Percentiles rank a stretch among this genome's conserved stretches.
Evolutionary conservation across 1,284 basidiomycete species (phyloP).

Genomic region (Heliocybe sulcata): DNA sequence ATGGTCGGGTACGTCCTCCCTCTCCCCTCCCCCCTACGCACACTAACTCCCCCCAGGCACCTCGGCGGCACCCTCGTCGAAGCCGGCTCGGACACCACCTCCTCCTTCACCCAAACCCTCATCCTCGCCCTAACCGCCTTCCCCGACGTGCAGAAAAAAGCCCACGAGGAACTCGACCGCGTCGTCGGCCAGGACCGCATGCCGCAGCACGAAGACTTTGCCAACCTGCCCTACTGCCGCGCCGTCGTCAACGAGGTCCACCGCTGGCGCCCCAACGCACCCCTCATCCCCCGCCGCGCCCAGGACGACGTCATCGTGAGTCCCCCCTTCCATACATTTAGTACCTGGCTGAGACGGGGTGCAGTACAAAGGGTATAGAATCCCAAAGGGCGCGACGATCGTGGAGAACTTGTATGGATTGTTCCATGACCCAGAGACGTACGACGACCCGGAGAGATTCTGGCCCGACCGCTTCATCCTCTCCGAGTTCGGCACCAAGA

Average conservation of each 20-base stretch:
- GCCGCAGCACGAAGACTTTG: conserved; percentile 25
- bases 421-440: no score
- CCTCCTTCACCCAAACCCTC: conserved; percentile 18
- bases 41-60: background rate
- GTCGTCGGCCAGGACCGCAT: conserved; percentile 25
- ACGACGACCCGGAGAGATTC: no score
- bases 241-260: conserved; percentile 29
- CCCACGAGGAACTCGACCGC: conserved; percentile 28
- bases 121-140: conserved; percentile 23
- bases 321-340: background rate
- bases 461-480: conserved; percentile 12
- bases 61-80: conserved; percentile 12
- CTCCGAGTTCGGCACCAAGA: no score
- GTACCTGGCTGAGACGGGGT: background rate
- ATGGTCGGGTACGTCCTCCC: conserved; percentile 9
- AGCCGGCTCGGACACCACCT: conserved; percentile 22
- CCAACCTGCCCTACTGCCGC: conserved; percentile 24
- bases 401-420: conserved; percentile 18
- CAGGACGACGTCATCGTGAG: conserved; percentile 4
- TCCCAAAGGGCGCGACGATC: conserved; percentile 14
- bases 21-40: background rate
- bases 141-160: conserved; percentile 23
- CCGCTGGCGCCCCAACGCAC: conserved; percentile 12
- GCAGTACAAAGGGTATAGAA: conserved; percentile 14
- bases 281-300: conserved; percentile 12